Percentiles rank a stretch among this genome's conserved stretches.
Evolutionary conservation across 164 flowering plant species (phyloP).

Genomic region (Nymphaea thermarum): DNA sequence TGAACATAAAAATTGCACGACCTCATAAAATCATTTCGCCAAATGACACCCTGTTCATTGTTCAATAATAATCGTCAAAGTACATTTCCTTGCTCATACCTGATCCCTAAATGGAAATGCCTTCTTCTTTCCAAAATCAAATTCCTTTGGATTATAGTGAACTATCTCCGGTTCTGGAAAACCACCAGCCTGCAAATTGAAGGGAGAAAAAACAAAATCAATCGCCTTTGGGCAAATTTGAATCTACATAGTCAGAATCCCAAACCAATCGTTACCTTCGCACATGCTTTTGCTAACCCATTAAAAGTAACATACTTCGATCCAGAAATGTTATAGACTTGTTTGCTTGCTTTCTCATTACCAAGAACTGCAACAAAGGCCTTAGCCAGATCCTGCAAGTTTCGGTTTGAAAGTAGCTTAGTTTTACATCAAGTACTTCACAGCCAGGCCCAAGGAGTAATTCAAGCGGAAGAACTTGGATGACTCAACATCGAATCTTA

Average conservation of each 20-base stretch:
- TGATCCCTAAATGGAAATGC: slow-evolving; percentile 95
- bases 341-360: slow-evolving; percentile 76
- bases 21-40: no score
- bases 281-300: slow-evolving; percentile 92
- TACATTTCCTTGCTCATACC: slow-evolving; percentile 16
- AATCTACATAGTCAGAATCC: neutral
- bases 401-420: neutral
- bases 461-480: no score
- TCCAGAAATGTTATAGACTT: slow-evolving; percentile 91
- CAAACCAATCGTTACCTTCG: slow-evolving; percentile 49
- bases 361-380: slow-evolving; percentile 82
- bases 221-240: neutral
- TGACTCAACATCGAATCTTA: no score
- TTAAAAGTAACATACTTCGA: slow-evolving; percentile 90
- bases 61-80: no score
- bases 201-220: neutral
- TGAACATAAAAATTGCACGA: no score
- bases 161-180: slow-evolving; percentile 93
- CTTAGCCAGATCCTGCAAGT: slow-evolving; percentile 71
- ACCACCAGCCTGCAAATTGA: slow-evolving; percentile 62
- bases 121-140: slow-evolving; percentile 95
- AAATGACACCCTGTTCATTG: no score
- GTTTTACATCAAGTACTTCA: neutral
- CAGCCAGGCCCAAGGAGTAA: no score
- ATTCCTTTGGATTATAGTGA: slow-evolving; percentile 88